Percentiles rank a stretch among this genome's conserved stretches.
Conservation (phyloP, 2,329 filamentous ascomycete species). For the Cordyceps cicadae region DNA sequence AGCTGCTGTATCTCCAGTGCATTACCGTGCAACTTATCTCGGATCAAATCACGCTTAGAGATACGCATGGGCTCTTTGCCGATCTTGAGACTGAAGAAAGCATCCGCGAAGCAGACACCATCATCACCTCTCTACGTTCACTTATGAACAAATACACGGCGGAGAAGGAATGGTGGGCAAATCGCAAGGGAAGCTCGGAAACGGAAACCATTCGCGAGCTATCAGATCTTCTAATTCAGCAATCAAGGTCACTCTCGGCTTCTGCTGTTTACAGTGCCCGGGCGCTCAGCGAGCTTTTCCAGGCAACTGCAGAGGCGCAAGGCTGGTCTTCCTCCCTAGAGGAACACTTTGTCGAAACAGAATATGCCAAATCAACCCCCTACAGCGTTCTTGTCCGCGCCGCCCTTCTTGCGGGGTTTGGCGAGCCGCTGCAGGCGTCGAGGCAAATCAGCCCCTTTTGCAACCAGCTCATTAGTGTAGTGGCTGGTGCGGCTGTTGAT, state of each 20-base stretch:
- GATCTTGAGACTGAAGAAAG: slow-evolving; percentile 28
- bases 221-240: slow-evolving; percentile 35
- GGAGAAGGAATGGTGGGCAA: slow-evolving; percentile 30
- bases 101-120: slow-evolving; percentile 32
- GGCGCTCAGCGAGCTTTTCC: slow-evolving; percentile 41
- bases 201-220: slow-evolving; percentile 33
- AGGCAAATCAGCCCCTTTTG: slow-evolving; percentile 44
- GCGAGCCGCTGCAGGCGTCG: slow-evolving; percentile 40
- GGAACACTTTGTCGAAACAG: slow-evolving; percentile 36
- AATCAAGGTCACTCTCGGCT: slow-evolving; percentile 33
- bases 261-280: slow-evolving; percentile 45
- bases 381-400: slow-evolving; percentile 39
- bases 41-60: slow-evolving; percentile 44
- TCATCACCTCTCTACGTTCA: slow-evolving; percentile 33
- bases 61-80: slow-evolving; percentile 39
- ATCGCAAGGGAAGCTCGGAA: slow-evolving; percentile 23
- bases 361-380: slow-evolving; percentile 38
- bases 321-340: slow-evolving; percentile 39
- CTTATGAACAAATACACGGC: slow-evolving; percentile 28
- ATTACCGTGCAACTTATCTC: slow-evolving; percentile 43
- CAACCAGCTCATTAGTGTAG: slow-evolving; percentile 53
- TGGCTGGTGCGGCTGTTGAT: slow-evolving; percentile 40
- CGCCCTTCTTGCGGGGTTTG: slow-evolving; percentile 44
- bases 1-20: slow-evolving; percentile 43
- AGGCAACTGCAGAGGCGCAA: slow-evolving; percentile 37